Conservation (phyloP, 148 eudicot genomes). For the Beta vulgaris region DNA sequence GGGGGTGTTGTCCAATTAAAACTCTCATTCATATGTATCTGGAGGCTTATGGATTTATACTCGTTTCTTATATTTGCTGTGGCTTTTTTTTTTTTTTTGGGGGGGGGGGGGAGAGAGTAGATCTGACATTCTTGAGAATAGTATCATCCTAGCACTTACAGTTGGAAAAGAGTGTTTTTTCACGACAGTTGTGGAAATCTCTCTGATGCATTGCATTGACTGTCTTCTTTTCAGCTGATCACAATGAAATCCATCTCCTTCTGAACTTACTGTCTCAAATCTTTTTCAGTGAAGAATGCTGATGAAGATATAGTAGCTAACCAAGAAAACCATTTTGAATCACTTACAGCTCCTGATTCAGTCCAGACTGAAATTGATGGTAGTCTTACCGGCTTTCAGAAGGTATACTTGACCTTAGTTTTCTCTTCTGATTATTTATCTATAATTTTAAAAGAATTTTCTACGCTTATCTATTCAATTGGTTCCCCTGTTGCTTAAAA, state of each 20-base stretch:
- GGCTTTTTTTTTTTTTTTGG: too few species aligned
- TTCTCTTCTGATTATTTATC: neutral
- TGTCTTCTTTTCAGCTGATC: neutral
- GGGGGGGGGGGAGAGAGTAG: too few species aligned
- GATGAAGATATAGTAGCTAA: slow-evolving; percentile 28
- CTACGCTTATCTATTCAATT: neutral
- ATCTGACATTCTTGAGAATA: too few species aligned
- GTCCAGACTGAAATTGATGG: slow-evolving; percentile 39
- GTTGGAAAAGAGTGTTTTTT: neutral
- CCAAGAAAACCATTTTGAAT: slow-evolving; percentile 29
- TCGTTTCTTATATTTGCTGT: too few species aligned
- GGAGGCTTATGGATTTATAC: too few species aligned
- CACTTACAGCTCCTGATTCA: slow-evolving; percentile 26
- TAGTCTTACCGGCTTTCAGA: slow-evolving; percentile 36
- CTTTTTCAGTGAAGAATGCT: slow-evolving; percentile 45
- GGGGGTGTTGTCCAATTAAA: too few species aligned
- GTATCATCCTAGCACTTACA: too few species aligned
- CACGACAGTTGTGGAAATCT: neutral
- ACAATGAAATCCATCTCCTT: neutral
- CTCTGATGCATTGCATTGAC: neutral
- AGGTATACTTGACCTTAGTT: slow-evolving; percentile 34
- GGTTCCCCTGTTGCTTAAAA: neutral
- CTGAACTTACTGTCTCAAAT: slow-evolving; percentile 16
- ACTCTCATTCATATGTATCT: too few species aligned
- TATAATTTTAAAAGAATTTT: neutral